Conservation (phyloP, 768 basidiomycete genomes). For the Phaeotremella fagi region DNA sequence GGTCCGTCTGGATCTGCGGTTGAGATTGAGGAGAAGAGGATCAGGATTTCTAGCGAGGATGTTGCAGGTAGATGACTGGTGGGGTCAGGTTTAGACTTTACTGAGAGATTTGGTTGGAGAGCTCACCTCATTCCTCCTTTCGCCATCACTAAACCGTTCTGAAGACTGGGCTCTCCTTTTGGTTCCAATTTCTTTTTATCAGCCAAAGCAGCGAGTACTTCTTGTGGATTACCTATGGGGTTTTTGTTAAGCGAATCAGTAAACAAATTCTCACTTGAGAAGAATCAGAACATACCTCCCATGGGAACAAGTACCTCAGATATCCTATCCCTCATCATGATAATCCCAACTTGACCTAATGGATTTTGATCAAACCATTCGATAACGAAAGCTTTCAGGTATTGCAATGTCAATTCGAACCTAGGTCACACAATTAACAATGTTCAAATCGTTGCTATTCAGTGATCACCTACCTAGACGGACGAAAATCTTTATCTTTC, state of each 20-base stretch:
- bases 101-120: neutral
- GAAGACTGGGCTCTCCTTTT: constrained; percentile 85
- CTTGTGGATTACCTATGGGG: constrained; percentile 80
- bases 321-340: constrained; percentile 84
- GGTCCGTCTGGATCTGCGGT: constrained; percentile 90
- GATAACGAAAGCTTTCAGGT: constrained; percentile 80
- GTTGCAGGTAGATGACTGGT: constrained; percentile 91
- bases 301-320: constrained; percentile 88
- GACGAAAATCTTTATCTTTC: constrained; percentile 93
- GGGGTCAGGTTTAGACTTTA: neutral
- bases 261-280: neutral
- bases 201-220: constrained; percentile 78
- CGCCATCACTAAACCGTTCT: constrained; percentile 98
- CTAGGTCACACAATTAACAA: constrained; percentile 44
- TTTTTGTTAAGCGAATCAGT: no score
- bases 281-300: constrained; percentile 62
- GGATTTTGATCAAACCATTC: constrained; percentile 99
- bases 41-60: constrained; percentile 88
- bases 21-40: constrained; percentile 91
- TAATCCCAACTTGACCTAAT: constrained; percentile 89
- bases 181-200: constrained; percentile 87
- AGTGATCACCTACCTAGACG: constrained; percentile 54
- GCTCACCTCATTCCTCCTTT: constrained; percentile 81
- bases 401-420: constrained; percentile 84
- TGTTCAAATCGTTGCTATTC: constrained; percentile 22